These are phyloP conservation scores for Magnusiomyces tetraspermus DNA, from an alignment of 1,139 yeast genomes.

Conservation along the genomic window DNA sequence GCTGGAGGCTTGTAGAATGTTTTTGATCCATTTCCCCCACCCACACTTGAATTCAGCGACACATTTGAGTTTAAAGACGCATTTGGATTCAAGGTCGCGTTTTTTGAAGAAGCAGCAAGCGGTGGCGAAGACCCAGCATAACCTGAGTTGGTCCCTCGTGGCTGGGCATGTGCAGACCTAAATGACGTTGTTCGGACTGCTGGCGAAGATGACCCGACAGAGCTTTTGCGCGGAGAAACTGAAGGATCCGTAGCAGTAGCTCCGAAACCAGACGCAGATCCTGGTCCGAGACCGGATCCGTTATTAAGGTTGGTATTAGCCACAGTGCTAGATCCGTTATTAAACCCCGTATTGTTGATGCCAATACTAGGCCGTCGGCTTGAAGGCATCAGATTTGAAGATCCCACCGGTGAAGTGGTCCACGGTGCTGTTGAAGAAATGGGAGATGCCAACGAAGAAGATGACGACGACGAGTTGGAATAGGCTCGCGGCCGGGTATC, in stretches of 20 bases:
- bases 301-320: too few species aligned
- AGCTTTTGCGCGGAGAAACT: background rate
- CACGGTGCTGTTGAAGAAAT: conserved; percentile 3
- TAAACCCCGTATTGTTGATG: too few species aligned
- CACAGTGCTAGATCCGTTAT: too few species aligned
- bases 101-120: background rate
- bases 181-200: background rate
- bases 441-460: conserved; percentile 21
- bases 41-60: too few species aligned
- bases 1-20: conserved; percentile 13
- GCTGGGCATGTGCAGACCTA: background rate
- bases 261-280: too few species aligned
- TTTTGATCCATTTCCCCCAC: too few species aligned
- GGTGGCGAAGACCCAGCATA: background rate
- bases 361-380: background rate
- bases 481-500: conserved; percentile 18
- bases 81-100: conserved; percentile 1
- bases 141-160: background rate
- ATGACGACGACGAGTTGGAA: conserved; percentile 27
- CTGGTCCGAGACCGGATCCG: too few species aligned
- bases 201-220: background rate
- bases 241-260: background rate
- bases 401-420: background rate
- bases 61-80: too few species aligned
- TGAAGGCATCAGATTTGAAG: background rate